A percentile compares a stretch with the other conserved stretches of the same genome.
Conservation (phyloP, 805 yeast genomes). For the Candida dendrica region DNA sequence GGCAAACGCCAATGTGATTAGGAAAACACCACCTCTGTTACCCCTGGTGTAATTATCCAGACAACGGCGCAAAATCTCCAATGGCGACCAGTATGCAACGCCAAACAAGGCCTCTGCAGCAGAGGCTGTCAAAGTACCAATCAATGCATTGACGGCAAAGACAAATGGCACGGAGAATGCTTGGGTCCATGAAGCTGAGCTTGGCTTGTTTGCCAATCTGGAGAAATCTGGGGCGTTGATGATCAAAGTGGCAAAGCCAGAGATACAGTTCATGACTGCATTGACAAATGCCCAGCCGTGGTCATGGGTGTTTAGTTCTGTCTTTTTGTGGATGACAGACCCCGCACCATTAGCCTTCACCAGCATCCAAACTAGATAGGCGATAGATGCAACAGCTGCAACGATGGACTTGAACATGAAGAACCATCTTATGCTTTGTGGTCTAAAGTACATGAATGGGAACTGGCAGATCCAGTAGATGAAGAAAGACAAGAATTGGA, state of each 20-base stretch:
- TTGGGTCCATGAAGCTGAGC: slow-evolving; percentile 48
- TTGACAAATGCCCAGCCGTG: slow-evolving; percentile 80
- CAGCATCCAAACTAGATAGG: slow-evolving; percentile 77
- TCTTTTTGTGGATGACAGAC: slow-evolving; percentile 52
- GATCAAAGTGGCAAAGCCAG: slow-evolving; percentile 85
- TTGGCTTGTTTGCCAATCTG: slow-evolving; percentile 62
- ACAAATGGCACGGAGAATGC: slow-evolving; percentile 63
- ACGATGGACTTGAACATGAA: slow-evolving; percentile 75
- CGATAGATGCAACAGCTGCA: slow-evolving; percentile 79
- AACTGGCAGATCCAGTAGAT: slow-evolving; percentile 74
- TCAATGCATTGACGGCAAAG: slow-evolving; percentile 73
- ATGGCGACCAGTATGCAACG: slow-evolving; percentile 75
- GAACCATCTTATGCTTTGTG: slow-evolving; percentile 75
- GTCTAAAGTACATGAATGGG: slow-evolving; percentile 77
- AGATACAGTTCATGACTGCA: slow-evolving; percentile 71
- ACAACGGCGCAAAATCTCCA: slow-evolving; percentile 55
- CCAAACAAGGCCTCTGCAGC: slow-evolving; percentile 66
- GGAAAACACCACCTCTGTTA: slow-evolving; percentile 73
- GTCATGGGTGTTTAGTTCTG: slow-evolving; percentile 49
- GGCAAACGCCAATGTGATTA: slow-evolving; percentile 63
- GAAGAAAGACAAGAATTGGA: slow-evolving; percentile 69
- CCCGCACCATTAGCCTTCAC: slow-evolving; percentile 78
- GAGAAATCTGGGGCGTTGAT: slow-evolving; percentile 87
- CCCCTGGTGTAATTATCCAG: slow-evolving; percentile 48
- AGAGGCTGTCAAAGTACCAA: slow-evolving; percentile 80